A percentile compares a stretch with the other conserved stretches of the same genome.
Conservation (phyloP, 2,329 filamentous ascomycete genomes). For the Stagonosporopsis rhizophila region DNA sequence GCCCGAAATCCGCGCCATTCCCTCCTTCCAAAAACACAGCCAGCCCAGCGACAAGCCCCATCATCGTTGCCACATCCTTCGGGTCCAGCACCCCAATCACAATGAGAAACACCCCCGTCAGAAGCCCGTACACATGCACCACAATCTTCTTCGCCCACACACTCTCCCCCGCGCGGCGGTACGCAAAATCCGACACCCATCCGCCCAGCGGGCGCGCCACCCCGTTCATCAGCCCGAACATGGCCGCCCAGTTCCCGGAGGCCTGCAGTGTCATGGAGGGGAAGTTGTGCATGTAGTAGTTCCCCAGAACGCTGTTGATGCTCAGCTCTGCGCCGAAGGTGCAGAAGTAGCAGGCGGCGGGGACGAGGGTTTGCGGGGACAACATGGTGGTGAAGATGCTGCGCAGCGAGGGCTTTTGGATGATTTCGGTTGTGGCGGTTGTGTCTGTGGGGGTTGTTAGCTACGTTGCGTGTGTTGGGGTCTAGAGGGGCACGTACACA, state of each 20-base stretch:
- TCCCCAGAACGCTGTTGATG: slow-evolving; percentile 65
- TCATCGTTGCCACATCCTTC: slow-evolving; percentile 67
- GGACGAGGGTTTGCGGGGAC: slow-evolving; percentile 63
- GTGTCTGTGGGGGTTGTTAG: slow-evolving; percentile 45
- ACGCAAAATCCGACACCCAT: slow-evolving; percentile 61
- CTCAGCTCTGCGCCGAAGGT: slow-evolving; percentile 65
- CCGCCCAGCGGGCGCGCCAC: slow-evolving; percentile 71
- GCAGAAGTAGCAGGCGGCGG: slow-evolving; percentile 64
- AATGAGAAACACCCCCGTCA: slow-evolving; percentile 66
- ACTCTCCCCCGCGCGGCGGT: slow-evolving; percentile 51
- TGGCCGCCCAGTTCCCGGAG: slow-evolving; percentile 68
- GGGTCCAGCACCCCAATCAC: slow-evolving; percentile 67
- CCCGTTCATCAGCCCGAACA: slow-evolving; percentile 76
- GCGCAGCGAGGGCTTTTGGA: slow-evolving; percentile 65
- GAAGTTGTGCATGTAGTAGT: slow-evolving; percentile 64
- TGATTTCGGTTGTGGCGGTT: slow-evolving; percentile 64
- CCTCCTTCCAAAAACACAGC: slow-evolving; percentile 82
- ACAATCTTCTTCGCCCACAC: slow-evolving; percentile 70
- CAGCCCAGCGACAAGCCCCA: slow-evolving; percentile 76
- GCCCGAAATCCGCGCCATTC: slow-evolving; percentile 83
- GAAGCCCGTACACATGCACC: slow-evolving; percentile 61
- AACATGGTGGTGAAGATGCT: slow-evolving; percentile 68
- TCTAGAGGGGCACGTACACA: slow-evolving; percentile 4
- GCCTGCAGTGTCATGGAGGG: slow-evolving; percentile 59
- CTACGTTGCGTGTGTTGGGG: background rate